Conservation (phyloP, 2,329 filamentous ascomycete genomes). For the Phyllosticta citrichinensis region DNA sequence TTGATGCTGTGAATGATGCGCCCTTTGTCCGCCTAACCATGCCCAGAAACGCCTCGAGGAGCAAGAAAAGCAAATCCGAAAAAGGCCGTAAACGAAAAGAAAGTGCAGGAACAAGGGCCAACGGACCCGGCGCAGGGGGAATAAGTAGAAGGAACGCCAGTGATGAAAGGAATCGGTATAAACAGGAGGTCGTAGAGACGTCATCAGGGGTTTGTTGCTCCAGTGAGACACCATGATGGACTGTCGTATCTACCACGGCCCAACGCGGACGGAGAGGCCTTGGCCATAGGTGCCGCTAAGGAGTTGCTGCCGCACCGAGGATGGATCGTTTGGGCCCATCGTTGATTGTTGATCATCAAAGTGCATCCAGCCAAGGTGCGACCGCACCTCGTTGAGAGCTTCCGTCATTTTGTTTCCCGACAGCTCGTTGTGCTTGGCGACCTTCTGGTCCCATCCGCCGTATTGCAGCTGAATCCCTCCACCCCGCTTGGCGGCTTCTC, state of each 20-base stretch:
- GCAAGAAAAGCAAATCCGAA: background rate
- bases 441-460: constrained; percentile 82
- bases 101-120: background rate
- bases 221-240: constrained; percentile 18
- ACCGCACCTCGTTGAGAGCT: constrained; percentile 67
- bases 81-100: background rate
- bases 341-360: constrained; percentile 22
- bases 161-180: background rate
- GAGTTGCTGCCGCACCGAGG: constrained; percentile 37
- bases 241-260: constrained; percentile 39
- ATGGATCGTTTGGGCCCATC: constrained; percentile 16
- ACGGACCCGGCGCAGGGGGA: background rate
- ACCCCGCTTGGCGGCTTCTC: constrained; percentile 81
- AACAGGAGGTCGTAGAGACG: constrained; percentile 15
- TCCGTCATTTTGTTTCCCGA: constrained; percentile 72
- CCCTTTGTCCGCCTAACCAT: background rate
- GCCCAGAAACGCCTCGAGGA: background rate
- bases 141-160: background rate
- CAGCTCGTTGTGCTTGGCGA: constrained; percentile 78
- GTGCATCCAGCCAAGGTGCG: constrained; percentile 70
- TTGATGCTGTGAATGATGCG: background rate
- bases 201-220: constrained; percentile 26
- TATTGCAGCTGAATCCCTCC: constrained; percentile 84
- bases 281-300: constrained; percentile 47
- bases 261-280: constrained; percentile 43